Evolutionary conservation across 2,329 filamentous ascomycete species (phyloP).

Genomic region (Trichoderma afroharzianum): DNA sequence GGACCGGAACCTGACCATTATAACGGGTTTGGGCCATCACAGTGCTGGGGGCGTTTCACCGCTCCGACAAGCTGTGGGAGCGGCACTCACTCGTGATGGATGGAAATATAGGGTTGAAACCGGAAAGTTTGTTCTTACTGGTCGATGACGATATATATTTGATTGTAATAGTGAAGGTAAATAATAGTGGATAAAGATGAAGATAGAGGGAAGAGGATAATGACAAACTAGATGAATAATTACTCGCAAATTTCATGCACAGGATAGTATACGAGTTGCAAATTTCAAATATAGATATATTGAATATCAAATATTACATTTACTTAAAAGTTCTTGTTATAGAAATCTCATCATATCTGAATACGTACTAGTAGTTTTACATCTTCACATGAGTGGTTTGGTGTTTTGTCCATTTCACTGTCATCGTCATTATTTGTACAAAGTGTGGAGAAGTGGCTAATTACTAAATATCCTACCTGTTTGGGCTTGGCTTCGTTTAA

Average conservation of each 20-base stretch:
- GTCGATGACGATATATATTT: slow-evolving; percentile 33
- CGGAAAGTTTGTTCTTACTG: slow-evolving; percentile 68
- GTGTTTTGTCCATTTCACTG: neutral
- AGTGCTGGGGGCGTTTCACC: slow-evolving; percentile 71
- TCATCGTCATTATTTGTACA: neutral
- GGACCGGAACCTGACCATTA: slow-evolving; percentile 61
- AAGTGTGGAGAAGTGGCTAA: neutral
- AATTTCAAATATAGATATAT: neutral
- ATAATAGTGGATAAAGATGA: neutral
- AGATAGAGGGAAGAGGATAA: neutral
- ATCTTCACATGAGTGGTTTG: neutral
- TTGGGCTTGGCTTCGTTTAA: neutral
- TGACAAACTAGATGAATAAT: neutral
- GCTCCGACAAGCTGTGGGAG: slow-evolving; percentile 75
- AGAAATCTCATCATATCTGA: neutral
- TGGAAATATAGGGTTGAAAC: slow-evolving; percentile 76
- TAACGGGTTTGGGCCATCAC: slow-evolving; percentile 79
- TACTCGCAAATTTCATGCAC: neutral
- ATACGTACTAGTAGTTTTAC: too few relatives aligned
- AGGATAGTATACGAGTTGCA: neutral
- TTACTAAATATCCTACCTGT: neutral
- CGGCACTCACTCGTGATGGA: slow-evolving; percentile 69
- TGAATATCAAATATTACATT: neutral
- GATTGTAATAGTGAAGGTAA: neutral
- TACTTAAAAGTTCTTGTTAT: neutral